Percentiles rank a stretch among this genome's conserved stretches.
phyloP scores from a whole-genome alignment of 2,329 filamentous ascomycete genomes.

The Fusarium graminum region DNA sequence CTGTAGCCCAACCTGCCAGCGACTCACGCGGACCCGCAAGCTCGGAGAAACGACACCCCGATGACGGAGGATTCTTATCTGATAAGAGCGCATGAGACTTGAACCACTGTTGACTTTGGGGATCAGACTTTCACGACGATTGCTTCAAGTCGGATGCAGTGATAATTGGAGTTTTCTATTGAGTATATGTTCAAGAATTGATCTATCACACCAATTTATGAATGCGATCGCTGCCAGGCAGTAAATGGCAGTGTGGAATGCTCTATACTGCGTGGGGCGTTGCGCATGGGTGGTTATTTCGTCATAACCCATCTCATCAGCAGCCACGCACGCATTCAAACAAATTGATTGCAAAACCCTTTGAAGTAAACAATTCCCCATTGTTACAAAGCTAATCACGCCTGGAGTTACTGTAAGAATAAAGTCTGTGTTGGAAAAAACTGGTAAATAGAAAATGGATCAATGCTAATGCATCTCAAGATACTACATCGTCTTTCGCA shows the following conservation, averaged over 20 bases:
- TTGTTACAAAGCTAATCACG: neutral
- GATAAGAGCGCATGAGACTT: conserved; percentile 37
- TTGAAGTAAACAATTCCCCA: neutral
- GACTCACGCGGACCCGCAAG: conserved; percentile 32
- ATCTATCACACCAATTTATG: neutral
- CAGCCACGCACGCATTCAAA: neutral
- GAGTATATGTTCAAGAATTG: no score
- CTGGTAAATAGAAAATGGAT: neutral
- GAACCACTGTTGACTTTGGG: conserved; percentile 9
- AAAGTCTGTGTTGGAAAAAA: neutral
- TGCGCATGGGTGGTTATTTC: conserved; percentile 34
- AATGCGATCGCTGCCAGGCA: neutral
- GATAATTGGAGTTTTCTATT: neutral
- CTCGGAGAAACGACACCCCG: conserved; percentile 45
- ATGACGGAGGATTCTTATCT: conserved; percentile 45
- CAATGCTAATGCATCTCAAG: neutral
- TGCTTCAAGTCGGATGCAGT: neutral
- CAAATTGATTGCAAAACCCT: neutral
- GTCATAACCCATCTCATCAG: conserved; percentile 36
- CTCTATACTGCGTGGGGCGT: conserved; percentile 23
- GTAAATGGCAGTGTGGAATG: neutral
- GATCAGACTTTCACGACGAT: neutral
- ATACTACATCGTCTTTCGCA: neutral
- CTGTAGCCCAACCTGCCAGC: neutral
- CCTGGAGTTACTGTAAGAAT: neutral